phyloP scores from a whole-genome alignment of 257 asterid genomes.

The Thymus quinquecostatus region DNA sequence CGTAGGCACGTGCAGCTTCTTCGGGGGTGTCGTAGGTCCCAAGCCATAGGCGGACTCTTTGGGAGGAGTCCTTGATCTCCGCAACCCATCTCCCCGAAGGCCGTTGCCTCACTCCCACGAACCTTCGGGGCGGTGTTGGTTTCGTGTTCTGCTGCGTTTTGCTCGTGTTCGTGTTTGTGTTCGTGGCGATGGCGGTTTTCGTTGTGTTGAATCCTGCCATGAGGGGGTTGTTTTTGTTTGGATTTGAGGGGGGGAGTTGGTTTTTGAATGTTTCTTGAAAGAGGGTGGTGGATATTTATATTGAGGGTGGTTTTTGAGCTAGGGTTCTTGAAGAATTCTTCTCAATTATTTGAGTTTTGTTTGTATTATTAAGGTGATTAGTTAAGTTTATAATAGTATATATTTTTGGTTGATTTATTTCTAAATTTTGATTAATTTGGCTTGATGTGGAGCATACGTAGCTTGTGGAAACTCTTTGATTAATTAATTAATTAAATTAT shows the following conservation, averaged over 20 bases:
- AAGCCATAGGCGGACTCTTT: constrained; percentile 77
- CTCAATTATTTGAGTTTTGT: constrained; percentile 50
- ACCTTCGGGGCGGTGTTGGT: constrained; percentile 50
- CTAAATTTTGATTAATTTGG: constrained; percentile 35
- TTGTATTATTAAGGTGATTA: neutral
- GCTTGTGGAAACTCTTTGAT: constrained; percentile 39
- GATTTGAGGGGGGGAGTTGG: neutral
- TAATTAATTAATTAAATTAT: neutral
- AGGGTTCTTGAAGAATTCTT: constrained; percentile 39
- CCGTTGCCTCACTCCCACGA: constrained; percentile 79
- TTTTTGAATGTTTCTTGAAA: constrained; percentile 11
- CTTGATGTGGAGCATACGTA: constrained; percentile 46
- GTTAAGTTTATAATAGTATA: neutral
- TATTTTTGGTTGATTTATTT: constrained; percentile 33
- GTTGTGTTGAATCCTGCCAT: constrained; percentile 59
- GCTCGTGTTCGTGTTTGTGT: constrained; percentile 34
- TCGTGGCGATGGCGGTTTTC: constrained; percentile 37
- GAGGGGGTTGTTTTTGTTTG: neutral
- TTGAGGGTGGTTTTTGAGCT: constrained; percentile 7
- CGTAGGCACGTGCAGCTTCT: constrained; percentile 89
- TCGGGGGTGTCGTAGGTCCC: constrained; percentile 92
- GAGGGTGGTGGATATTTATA: constrained; percentile 43
- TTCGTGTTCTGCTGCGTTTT: constrained; percentile 34
- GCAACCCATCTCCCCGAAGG: constrained; percentile 97
- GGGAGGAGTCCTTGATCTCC: constrained; percentile 89